phyloP scores from a whole-genome alignment of 2,329 filamentous ascomycete genomes.

The Mycocentrospora acerina region DNA sequence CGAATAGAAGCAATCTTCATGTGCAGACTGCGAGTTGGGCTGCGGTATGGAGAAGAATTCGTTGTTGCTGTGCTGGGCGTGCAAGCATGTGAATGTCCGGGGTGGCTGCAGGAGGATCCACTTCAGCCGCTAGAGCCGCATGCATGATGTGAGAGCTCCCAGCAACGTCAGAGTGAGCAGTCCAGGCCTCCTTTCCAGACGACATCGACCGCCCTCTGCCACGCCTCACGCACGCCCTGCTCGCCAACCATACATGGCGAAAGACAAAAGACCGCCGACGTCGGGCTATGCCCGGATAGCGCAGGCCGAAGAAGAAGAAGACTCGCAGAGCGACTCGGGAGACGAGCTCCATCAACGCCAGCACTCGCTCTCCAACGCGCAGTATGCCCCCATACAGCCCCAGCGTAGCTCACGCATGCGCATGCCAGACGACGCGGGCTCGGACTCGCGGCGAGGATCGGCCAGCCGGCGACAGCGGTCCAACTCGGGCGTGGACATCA shows the following conservation, averaged over 20 bases:
- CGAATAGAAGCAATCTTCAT: too few species aligned
- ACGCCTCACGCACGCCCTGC: too few species aligned
- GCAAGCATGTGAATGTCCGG: too few species aligned
- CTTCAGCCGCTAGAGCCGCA: too few species aligned
- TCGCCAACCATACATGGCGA: conserved; percentile 22
- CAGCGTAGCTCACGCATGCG: conserved; percentile 48
- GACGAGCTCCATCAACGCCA: conserved; percentile 43
- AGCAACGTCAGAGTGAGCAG: too few species aligned
- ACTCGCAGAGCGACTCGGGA: conserved; percentile 42
- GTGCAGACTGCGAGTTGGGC: too few species aligned
- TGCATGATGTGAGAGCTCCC: too few species aligned
- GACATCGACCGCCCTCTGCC: too few species aligned
- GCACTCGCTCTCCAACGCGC: conserved; percentile 38
- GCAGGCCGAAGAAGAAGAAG: conserved; percentile 54
- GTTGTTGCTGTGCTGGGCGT: too few species aligned
- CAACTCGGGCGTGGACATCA: conserved; percentile 92
- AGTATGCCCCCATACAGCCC: conserved; percentile 52
- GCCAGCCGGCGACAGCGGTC: conserved; percentile 58
- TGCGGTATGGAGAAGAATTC: too few species aligned
- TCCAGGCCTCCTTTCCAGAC: too few species aligned
- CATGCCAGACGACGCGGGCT: conserved; percentile 35
- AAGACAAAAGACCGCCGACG: conserved; percentile 43
- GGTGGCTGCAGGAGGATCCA: too few species aligned
- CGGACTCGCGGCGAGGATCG: conserved; percentile 28
- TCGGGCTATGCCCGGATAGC: conserved; percentile 56